Base-by-base conservation (phyloP, 768 basidiomycete species). In the Lactarius quietus region DNA sequence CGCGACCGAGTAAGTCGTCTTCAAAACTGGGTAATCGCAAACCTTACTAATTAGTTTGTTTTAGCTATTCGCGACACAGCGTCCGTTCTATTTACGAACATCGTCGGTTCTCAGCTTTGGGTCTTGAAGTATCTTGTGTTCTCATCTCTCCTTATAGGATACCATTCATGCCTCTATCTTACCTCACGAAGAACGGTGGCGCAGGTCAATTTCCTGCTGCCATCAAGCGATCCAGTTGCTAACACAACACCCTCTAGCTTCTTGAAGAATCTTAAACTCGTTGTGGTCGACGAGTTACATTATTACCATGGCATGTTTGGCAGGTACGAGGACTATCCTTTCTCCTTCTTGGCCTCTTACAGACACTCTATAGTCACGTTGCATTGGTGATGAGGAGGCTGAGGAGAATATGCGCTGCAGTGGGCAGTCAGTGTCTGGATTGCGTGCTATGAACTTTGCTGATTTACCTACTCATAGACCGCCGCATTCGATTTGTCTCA, bases 21-120 rank as follows among this genome's bases (percentile, higher is more conserved):
- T 6, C 28, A 9, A 28, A 1, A 55, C 39, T 6, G 23, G 38
- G 52, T 6, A 54, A 38, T 39, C 26, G 17, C 57, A 45, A 38
- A 9, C 29, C 14, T 67, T 48, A 33, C 29, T 57, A 48, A 65
- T 31, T 17, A 23, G 18, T 35, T 29, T 54, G 41, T 33, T 51
- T 39, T 57, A 90, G 89, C 74, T 20, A 87, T 95, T 62, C 84
- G 94, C 53, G 85, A 87, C 59, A 84, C 77, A 2, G 86, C 87
- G 0, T 91, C 90, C 0, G 84, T 93, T 28, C 89, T 96, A 58
- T 90, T 95, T 71, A 94, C 93, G 6, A 96, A 96, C 72, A 93
- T 94, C 70, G 91, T 90, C 70, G n/a, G 69, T 65, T 29, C 26
- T 51, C 14, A 51, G 15, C 23, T 33, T 38, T 65, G 28, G 48